A percentile compares a stretch with the other conserved stretches of the same genome.
Evolutionary conservation across 2,329 filamentous ascomycete genomes (phyloP).

Genomic region (Neocucurbitaria cava): DNA sequence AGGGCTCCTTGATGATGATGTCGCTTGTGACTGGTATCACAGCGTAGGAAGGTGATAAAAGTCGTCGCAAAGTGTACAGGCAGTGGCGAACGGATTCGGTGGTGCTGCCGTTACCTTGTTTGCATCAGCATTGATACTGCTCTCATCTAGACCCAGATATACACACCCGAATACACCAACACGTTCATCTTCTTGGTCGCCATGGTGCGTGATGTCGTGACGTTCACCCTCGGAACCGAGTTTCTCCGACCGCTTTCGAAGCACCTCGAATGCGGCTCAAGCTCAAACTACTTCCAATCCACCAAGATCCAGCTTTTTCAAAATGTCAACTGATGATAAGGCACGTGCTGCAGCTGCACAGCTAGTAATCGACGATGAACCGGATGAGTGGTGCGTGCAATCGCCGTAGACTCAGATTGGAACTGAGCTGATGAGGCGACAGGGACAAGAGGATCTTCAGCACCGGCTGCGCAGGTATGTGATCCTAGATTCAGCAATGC

Average conservation of each 20-base stretch:
- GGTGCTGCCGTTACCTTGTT: conserved; percentile 79
- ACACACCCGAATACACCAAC: conserved; percentile 84
- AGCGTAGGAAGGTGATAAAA: conserved; percentile 90
- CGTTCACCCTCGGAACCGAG: conserved; percentile 33
- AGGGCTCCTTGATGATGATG: conserved; percentile 87
- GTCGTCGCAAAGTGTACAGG: conserved; percentile 81
- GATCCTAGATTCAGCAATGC: background rate
- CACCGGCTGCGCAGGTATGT: conserved; percentile 85
- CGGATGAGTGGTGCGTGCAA: conserved; percentile 84
- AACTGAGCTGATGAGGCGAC: conserved; percentile 30
- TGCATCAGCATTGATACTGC: conserved; percentile 2
- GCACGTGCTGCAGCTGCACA: conserved; percentile 42
- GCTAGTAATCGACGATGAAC: conserved; percentile 77
- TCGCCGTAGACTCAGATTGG: conserved; percentile 3
- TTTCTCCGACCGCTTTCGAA: conserved; percentile 38
- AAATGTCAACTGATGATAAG: conserved; percentile 67
- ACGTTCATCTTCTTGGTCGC: conserved; percentile 80
- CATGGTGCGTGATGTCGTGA: conserved; percentile 56
- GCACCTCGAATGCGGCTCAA: conserved; percentile 10
- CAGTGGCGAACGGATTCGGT: conserved; percentile 89
- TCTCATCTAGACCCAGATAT: background rate
- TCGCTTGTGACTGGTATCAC: conserved; percentile 83
- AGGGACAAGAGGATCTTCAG: conserved; percentile 99
- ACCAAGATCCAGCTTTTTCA: conserved; percentile 11
- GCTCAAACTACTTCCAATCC: conserved; percentile 6